Evolutionary conservation across 2,329 filamentous ascomycete species (phyloP).

Genomic region (Pyrenophora seminiperda): DNA sequence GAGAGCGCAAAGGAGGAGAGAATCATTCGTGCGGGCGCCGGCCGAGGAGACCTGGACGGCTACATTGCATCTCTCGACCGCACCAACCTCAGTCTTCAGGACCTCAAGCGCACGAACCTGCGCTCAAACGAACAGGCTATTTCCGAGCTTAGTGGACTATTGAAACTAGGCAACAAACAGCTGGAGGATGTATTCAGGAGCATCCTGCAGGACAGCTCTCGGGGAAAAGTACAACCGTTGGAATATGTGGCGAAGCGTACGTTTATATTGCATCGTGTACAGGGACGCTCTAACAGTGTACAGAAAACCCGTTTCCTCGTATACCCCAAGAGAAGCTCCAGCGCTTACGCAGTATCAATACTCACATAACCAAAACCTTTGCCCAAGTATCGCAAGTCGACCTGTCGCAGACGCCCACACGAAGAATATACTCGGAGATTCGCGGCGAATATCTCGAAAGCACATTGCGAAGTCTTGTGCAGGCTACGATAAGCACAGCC

Average conservation of each 20-base stretch:
- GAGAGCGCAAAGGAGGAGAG: slow-evolving; percentile 90
- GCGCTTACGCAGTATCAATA: slow-evolving; percentile 78
- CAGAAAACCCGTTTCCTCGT: slow-evolving; percentile 75
- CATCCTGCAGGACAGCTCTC: slow-evolving; percentile 76
- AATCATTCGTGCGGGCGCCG: slow-evolving; percentile 73
- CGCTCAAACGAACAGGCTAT: slow-evolving; percentile 90
- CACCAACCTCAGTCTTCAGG: slow-evolving; percentile 79
- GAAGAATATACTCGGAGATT: slow-evolving; percentile 83
- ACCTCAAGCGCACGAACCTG: slow-evolving; percentile 88
- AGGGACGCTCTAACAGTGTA: slow-evolving; percentile 17
- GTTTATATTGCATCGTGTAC: not conserved
- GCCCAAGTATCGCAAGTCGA: slow-evolving; percentile 54
- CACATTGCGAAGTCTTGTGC: slow-evolving; percentile 82
- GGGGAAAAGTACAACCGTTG: slow-evolving; percentile 77
- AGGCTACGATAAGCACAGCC: slow-evolving; percentile 79
- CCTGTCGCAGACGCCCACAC: slow-evolving; percentile 67
- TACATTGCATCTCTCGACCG: slow-evolving; percentile 91
- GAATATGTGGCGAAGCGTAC: slow-evolving; percentile 90
- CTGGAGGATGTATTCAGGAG: slow-evolving; percentile 84
- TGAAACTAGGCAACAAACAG: slow-evolving; percentile 79
- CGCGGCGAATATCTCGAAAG: slow-evolving; percentile 83
- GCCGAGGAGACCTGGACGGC: slow-evolving; percentile 75
- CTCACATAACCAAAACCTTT: slow-evolving; percentile 70
- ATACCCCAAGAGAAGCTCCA: slow-evolving; percentile 76
- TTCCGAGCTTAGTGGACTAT: slow-evolving; percentile 74